Evolutionary conservation across 495 filamentous ascomycete species (phyloP), one percentile per base, ranked within the genome.

Genomic region (Lentithecium fluviatile): DNA sequence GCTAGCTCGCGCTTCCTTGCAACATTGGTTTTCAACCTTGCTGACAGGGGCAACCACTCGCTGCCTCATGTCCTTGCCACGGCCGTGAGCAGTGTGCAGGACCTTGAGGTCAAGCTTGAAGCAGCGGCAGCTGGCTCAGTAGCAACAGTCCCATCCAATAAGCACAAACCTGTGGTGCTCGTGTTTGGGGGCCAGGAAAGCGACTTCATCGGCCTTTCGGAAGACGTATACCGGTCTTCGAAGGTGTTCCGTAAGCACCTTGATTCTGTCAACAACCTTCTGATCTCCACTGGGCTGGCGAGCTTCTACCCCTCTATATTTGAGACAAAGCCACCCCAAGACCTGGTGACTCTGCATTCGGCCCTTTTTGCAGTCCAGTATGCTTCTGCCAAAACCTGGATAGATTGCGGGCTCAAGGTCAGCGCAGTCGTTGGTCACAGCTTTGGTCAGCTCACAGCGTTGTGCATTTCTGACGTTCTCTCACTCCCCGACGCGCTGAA

Each of bases 381-480:
- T 25, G 45, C 60, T 17, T 52, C 21, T n/a, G 60, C 60, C 2
- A 43, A 7, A 17, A 3, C 6, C 2, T 64, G 60, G 60, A 52
- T 64, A 3, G 55, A 59, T 21, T 24, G 37, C 8, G 60, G 54
- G 6, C 19, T 64, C 1, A 12, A 51, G 15, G 21, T 52, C 13
- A 38, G 45, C 4, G 45, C 54, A 3, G 20, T 64, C 17, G 47
- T 64, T 12, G 60, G 60, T 4, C 60, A 83, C 58, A 79, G 76
- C 42, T 51, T 65, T 26, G 62, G 62, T 2, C 36, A 65, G 32
- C 20, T 60, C 3, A 42, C 48, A 3, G 49, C 26, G 7, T 13
- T 65, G 1, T 15, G 11, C 13, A 49, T 65, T 17, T 37, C 48
- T 11, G 62, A 56, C 10, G 20, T 6, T 13, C 43, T 65, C 1